Evolutionary conservation across 305 asterid species (phyloP).

Genomic region (Solanum hybrid): DNA sequence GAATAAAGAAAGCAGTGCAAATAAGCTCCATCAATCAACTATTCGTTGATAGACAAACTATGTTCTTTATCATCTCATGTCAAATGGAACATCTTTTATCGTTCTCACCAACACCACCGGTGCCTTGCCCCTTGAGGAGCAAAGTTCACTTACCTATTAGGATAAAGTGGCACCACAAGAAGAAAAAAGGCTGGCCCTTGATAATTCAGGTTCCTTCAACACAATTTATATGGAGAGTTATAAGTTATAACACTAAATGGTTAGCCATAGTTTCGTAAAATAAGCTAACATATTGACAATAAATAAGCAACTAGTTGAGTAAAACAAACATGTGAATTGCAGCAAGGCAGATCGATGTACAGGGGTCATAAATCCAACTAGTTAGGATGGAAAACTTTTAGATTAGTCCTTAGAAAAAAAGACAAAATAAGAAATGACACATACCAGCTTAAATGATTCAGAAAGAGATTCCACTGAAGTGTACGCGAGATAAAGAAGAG

Average conservation of each 20-base stretch:
- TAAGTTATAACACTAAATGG: background rate
- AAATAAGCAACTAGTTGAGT: background rate
- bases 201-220: background rate
- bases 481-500: conserved; percentile 88
- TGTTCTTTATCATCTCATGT: background rate
- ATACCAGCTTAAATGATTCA: conserved; percentile 88
- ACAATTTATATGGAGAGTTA: background rate
- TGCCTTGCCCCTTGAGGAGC: background rate
- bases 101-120: background rate
- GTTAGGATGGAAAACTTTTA: background rate
- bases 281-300: background rate
- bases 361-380: background rate
- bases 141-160: background rate
- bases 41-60: background rate
- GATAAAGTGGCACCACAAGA: background rate
- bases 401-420: background rate
- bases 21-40: background rate
- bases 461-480: conserved; percentile 80
- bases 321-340: background rate
- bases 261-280: background rate
- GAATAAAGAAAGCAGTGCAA: background rate
- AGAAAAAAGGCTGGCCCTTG: background rate
- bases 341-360: background rate
- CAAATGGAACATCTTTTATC: background rate
- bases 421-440: background rate